These are phyloP conservation scores for Chlorella sp. DNA, from an alignment of 139 green algal species.

Conservation along the genomic window DNA sequence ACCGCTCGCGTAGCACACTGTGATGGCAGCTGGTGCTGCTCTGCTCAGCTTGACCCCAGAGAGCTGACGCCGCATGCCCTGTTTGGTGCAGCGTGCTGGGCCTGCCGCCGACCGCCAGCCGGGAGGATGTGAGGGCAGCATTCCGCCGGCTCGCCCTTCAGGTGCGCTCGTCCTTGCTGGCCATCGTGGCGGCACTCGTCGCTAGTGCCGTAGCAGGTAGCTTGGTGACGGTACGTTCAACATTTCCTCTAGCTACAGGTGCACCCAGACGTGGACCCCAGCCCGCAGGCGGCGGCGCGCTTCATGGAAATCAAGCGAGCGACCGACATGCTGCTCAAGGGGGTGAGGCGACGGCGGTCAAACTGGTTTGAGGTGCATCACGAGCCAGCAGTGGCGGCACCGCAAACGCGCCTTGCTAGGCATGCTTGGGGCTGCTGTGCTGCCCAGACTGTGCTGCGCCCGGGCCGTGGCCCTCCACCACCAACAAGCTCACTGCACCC, in stretches of 20 bases:
- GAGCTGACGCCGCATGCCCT: no score
- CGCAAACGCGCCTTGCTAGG: background rate
- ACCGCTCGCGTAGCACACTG: no score
- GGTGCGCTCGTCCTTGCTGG: constrained; percentile 1
- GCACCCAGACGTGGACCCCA: constrained; percentile 25
- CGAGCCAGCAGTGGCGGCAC: background rate
- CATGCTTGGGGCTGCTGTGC: background rate
- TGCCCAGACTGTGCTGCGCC: background rate
- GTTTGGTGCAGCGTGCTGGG: constrained; percentile 15
- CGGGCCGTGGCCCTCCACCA: background rate
- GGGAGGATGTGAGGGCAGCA: constrained; percentile 27
- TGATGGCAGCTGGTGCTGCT: no score
- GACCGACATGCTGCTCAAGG: constrained; percentile 1
- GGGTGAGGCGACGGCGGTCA: background rate
- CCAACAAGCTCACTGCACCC: background rate
- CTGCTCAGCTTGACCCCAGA: no score
- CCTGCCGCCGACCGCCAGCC: background rate
- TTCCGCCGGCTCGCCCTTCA: constrained; percentile 27
- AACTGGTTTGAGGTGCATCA: background rate
- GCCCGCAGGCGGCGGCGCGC: background rate
- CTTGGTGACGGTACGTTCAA: no score
- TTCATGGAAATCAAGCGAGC: constrained; percentile 27
- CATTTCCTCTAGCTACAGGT: no score
- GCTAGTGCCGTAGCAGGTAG: no score
- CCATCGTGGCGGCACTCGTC: background rate